phyloP scores from a whole-genome alignment of 352 stramenopile genomes.

The Pythium dissimile region DNA sequence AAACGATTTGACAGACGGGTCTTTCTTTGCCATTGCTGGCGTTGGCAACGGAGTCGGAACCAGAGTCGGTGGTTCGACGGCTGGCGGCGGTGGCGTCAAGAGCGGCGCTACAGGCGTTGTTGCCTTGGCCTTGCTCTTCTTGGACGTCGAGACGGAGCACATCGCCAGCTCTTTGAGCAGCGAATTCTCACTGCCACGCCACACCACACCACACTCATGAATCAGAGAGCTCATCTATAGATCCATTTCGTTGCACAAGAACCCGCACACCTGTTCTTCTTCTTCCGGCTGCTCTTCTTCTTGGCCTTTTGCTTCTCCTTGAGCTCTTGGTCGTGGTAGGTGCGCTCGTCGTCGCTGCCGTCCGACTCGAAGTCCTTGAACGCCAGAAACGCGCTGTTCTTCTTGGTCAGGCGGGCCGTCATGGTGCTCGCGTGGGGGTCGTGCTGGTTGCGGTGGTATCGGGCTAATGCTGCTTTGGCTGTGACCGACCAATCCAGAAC shows the following conservation, averaged over 20 bases:
- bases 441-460: background rate
- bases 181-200: constrained; percentile 57
- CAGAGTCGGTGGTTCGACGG: background rate
- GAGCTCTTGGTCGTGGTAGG: constrained; percentile 34
- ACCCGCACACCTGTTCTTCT: constrained; percentile 56
- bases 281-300: constrained; percentile 73
- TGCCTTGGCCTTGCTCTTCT: constrained; percentile 61
- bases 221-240: no score
- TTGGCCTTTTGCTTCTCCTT: constrained; percentile 64
- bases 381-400: constrained; percentile 71
- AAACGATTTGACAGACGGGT: background rate
- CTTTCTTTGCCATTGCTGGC: background rate
- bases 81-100: background rate
- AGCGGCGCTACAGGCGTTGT: background rate
- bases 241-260: background rate
- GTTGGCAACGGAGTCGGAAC: background rate
- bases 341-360: constrained; percentile 50
- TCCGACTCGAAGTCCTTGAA: constrained; percentile 57
- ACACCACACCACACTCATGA: background rate
- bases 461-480: background rate
- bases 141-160: constrained; percentile 50
- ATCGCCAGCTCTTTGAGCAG: constrained; percentile 75
- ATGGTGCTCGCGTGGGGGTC: background rate
- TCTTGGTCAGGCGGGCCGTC: constrained; percentile 26
- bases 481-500: constrained; percentile 16